Evolutionary conservation across 495 filamentous ascomycete species (phyloP).

Genomic region (Podospora tetraspora): DNA sequence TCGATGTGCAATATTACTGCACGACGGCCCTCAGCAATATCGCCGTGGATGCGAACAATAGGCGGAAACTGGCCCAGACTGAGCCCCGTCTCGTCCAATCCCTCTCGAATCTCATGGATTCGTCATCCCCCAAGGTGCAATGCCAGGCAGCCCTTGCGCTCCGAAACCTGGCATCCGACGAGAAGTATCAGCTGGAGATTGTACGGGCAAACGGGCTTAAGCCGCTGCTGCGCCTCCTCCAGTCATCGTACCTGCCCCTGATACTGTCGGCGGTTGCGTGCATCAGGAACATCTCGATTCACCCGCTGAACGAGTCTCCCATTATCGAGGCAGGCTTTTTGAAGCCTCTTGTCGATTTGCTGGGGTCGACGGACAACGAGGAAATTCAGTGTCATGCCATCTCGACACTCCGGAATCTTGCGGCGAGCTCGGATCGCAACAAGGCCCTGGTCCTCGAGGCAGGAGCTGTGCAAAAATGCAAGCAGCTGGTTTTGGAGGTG

Average conservation of each 20-base stretch:
- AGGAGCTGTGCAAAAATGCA: constrained; percentile 96
- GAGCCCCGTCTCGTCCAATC: constrained; percentile 88
- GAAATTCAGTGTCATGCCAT: constrained; percentile 99
- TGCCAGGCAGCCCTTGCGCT: constrained; percentile 94
- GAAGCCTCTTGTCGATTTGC: constrained; percentile 84
- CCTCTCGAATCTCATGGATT: constrained; percentile 93
- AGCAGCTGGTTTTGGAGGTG: constrained; percentile 88
- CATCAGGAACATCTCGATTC: constrained; percentile 98
- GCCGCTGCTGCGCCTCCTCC: constrained; percentile 79
- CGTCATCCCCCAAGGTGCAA: constrained; percentile 93
- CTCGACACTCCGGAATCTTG: constrained; percentile 90
- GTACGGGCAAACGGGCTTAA: constrained; percentile 79
- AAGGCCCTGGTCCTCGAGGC: constrained; percentile 94
- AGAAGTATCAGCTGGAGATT: constrained; percentile 98
- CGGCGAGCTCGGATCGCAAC: constrained; percentile 93
- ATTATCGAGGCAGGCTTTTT: constrained; percentile 98
- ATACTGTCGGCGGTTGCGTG: constrained; percentile 97
- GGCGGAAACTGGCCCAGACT: constrained; percentile 81
- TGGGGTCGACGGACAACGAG: constrained; percentile 94
- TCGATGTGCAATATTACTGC: constrained; percentile 99
- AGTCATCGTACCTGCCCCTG: constrained; percentile 90
- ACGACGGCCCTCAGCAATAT: constrained; percentile 98
- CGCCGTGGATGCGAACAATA: constrained; percentile 85
- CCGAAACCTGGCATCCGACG: constrained; percentile 92
- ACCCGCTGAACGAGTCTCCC: constrained; percentile 97